phyloP scores from a whole-genome alignment of 2,329 filamentous ascomycete genomes.

The Colletotrichum sp. region DNA sequence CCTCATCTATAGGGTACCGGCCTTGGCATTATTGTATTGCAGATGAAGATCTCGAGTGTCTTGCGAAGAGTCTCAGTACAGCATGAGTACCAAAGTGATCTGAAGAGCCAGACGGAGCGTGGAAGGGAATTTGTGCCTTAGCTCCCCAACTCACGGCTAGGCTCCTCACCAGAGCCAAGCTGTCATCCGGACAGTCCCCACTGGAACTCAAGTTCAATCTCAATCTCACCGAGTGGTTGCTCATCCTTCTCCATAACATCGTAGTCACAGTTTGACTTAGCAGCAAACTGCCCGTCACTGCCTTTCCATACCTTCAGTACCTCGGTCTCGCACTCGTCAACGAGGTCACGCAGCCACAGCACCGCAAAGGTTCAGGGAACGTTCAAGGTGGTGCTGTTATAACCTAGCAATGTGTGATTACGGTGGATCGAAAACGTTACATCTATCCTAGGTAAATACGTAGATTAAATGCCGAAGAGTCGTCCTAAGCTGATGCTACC shows the following conservation, averaged over 20 bases:
- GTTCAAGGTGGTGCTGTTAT: neutral
- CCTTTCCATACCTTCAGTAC: neutral
- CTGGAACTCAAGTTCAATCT: neutral
- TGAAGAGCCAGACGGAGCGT: neutral
- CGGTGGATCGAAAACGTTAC: neutral
- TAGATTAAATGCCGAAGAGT: neutral
- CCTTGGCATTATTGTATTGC: neutral
- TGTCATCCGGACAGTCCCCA: neutral
- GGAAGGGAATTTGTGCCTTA: neutral
- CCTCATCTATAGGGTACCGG: too few species aligned
- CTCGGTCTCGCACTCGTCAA: neutral
- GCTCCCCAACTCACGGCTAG: neutral
- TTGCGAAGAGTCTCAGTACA: neutral
- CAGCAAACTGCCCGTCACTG: neutral
- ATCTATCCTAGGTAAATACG: neutral
- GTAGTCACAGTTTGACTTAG: neutral
- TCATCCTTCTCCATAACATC: neutral
- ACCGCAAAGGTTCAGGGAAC: neutral
- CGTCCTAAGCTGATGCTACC: neutral
- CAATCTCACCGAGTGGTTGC: neutral
- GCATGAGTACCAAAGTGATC: neutral
- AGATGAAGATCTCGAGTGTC: neutral
- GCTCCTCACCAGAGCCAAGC: neutral
- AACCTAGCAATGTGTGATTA: neutral
- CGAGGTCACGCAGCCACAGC: neutral